Evolutionary conservation across 345 rosid genomes (phyloP).

Genomic region (Brassica juncea): DNA sequence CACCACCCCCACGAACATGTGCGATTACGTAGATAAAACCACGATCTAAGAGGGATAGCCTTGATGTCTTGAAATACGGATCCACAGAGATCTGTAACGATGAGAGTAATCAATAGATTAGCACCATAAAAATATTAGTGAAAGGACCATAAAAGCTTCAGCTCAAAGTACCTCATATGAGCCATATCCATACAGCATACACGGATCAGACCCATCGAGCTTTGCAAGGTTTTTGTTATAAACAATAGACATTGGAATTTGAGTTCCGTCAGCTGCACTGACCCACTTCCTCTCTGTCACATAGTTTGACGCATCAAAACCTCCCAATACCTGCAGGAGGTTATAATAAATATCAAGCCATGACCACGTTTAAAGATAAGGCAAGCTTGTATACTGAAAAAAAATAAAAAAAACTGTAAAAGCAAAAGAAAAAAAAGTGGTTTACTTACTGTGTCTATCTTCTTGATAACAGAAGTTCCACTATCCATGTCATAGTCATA

Average conservation of each 20-base stretch:
- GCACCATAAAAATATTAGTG: background rate
- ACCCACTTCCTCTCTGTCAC: constrained; percentile 89
- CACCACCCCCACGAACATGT: constrained; percentile 98
- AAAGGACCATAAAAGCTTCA: constrained; percentile 8
- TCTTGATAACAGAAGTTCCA: constrained; percentile 74
- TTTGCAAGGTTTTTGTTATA: constrained; percentile 71
- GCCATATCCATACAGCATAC: constrained; percentile 89
- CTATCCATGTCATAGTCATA: constrained; percentile 80
- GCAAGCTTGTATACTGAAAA: background rate
- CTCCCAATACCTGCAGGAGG: constrained; percentile 78
- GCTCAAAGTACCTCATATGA: constrained; percentile 79
- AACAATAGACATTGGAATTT: constrained; percentile 81
- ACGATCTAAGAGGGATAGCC: constrained; percentile 84
- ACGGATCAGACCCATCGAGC: constrained; percentile 81
- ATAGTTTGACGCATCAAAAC: constrained; percentile 80
- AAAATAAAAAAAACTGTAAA: background rate
- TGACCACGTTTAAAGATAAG: constrained; percentile 3
- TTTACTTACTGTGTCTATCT: constrained; percentile 70
- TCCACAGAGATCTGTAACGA: constrained; percentile 60
- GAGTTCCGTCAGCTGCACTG: constrained; percentile 77
- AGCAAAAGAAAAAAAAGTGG: background rate
- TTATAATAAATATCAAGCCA: background rate
- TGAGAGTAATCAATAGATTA: constrained; percentile 16
- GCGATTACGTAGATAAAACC: constrained; percentile 86
- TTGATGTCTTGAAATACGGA: constrained; percentile 70